Base-by-base conservation (phyloP, 2,329 filamentous ascomycete species). In the Biscogniauxia mediterranea region DNA sequence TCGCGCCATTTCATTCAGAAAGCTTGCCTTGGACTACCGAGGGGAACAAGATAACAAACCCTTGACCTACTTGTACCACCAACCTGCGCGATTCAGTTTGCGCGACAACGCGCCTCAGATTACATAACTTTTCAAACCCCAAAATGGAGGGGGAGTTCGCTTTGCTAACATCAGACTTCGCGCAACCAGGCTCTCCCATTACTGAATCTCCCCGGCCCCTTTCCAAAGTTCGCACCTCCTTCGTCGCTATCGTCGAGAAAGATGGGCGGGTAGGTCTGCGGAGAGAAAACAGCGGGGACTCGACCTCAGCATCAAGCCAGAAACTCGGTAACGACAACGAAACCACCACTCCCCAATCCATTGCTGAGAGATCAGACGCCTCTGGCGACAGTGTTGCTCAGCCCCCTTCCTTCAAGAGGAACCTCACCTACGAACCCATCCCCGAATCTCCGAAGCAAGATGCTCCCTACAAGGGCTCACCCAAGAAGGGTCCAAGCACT, bases 201-300 rank as follows among this genome's bases (percentile, higher is more conserved):
- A 69, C 76, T 60, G 80, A 82, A 38, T 85, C 84, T 19, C 84
- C 86, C 32, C 81, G 89, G 69, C 89, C 87, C 23, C 82, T 92
- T 50, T 91, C 89, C 64, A 91, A 89, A 76, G 87, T 93, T 52
- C 85, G 89, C 66, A 90, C 89, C 46, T 91, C 81, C 73, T 93
- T 93, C 73, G 84, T 93, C 57, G 85, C 89, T 19, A 83, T 93
- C 54, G 89, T 93, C 53, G 89, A 92, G 71, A 86, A 86, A 64
- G 83, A 86, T 75, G 84, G 85, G 58, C 78, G 81, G 52, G 77
- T 86, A 66, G 84, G 84, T 53, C 74, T 87, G 28, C 79, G 77
- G 69, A 74, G 78, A 61, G 76, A 80, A 51, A 72, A 71, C 23
- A 82, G 80, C 64, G 71, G 74, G 50, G 80, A 81, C 25, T 81